These are phyloP conservation scores for Castanopsis chinensis DNA, from an alignment of 306 rosid genomes.

Conservation along the genomic window DNA sequence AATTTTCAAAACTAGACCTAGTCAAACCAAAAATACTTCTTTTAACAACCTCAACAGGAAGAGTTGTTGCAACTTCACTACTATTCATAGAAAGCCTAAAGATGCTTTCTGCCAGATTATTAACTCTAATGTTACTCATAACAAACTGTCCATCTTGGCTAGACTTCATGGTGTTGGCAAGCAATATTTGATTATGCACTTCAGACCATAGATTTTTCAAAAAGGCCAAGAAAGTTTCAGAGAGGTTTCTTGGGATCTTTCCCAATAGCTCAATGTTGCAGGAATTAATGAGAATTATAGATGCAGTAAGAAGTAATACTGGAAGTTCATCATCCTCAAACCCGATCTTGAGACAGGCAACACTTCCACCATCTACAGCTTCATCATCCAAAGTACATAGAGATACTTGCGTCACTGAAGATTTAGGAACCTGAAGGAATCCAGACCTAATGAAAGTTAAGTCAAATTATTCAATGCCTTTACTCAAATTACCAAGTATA, in stretches of 20 bases:
- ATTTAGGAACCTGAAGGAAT: conserved; percentile 59
- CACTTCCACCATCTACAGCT: conserved; percentile 18
- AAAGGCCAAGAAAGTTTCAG: conserved; percentile 28
- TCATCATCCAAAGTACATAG: conserved; percentile 39
- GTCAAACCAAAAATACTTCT: conserved; percentile 49
- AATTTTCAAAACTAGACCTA: conserved; percentile 53
- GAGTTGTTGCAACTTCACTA: conserved; percentile 16
- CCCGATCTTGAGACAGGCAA: conserved; percentile 40
- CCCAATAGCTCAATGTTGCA: conserved; percentile 51
- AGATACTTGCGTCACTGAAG: conserved; percentile 35
- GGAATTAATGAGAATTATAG: conserved; percentile 49
- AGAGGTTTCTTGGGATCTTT: conserved; percentile 37
- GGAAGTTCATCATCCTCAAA: conserved; percentile 51
- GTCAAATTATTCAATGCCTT: conserved; percentile 19
- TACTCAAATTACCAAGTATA: not conserved
- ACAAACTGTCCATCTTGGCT: conserved; percentile 27
- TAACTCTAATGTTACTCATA: conserved; percentile 44
- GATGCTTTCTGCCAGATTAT: conserved; percentile 59
- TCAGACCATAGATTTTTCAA: conserved; percentile 49
- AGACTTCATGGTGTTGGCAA: conserved; percentile 19
- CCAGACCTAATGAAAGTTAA: conserved; percentile 53
- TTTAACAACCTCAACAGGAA: conserved; percentile 47
- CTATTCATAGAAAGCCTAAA: conserved; percentile 64
- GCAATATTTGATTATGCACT: conserved; percentile 35
- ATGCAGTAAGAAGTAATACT: conserved; percentile 45